Evolutionary conservation across 768 basidiomycete species (phyloP).

Genomic region (Tulasnella sp.): DNA sequence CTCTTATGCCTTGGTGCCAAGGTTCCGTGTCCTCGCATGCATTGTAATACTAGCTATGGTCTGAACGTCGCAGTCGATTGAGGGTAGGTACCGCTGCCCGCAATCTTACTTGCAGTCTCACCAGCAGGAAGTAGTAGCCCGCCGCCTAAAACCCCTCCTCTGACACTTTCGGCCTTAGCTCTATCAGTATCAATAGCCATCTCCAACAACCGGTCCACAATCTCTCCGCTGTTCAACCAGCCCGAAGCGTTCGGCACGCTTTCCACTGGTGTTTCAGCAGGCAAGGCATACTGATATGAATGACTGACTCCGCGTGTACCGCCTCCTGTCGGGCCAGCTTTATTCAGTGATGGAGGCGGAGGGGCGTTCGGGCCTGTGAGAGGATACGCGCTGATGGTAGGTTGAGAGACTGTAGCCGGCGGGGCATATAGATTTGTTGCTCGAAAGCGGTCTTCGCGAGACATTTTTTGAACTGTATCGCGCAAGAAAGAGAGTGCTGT

Average conservation of each 20-base stretch:
- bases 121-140: not conserved
- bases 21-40: not conserved
- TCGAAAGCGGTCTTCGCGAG: constrained; percentile 21
- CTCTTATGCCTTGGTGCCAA: not conserved
- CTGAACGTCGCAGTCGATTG: not conserved
- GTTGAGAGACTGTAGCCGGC: constrained; percentile 6
- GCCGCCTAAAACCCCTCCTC: constrained; percentile 10
- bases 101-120: not conserved
- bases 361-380: constrained; percentile 6
- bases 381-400: constrained; percentile 14
- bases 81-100: too few species aligned
- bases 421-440: constrained; percentile 24
- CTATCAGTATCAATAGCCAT: not conserved
- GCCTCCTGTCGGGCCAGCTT: constrained; percentile 2
- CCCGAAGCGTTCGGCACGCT: not conserved
- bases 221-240: constrained; percentile 10
- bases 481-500: not conserved
- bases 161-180: constrained; percentile 2
- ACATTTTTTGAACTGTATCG: not conserved
- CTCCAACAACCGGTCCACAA: constrained; percentile 7
- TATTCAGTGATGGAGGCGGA: constrained; percentile 2
- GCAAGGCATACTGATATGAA: constrained; percentile 15
- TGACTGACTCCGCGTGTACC: not conserved
- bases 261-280: constrained; percentile 11
- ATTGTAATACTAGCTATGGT: not conserved